Conservation (phyloP, 73 alveolate genomes). For the Breviolum minutum region DNA sequence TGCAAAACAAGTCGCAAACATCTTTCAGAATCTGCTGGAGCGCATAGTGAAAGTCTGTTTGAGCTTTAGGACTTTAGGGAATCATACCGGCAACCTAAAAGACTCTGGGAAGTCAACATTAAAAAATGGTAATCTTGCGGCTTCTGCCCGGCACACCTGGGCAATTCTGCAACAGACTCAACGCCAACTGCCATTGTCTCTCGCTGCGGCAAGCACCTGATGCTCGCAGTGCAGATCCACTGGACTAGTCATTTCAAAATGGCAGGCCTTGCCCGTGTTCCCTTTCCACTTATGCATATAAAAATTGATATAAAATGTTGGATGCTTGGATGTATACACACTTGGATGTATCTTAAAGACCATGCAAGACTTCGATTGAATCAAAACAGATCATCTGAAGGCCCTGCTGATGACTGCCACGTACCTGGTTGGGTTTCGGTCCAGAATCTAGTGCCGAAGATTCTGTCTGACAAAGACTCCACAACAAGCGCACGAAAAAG, state of each 20-base stretch:
- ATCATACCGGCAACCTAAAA: no score
- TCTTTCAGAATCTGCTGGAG: no score
- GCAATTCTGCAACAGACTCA: conserved; percentile 15
- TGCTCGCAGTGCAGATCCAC: background rate
- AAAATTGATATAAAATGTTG: no score
- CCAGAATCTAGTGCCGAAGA: background rate
- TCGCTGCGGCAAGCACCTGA: conserved; percentile 37
- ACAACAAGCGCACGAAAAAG: conserved; percentile 23
- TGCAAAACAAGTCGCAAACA: no score
- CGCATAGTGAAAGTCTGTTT: no score
- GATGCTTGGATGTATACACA: no score
- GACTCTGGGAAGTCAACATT: no score
- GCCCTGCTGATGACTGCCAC: conserved; percentile 36
- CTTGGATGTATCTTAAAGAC: background rate
- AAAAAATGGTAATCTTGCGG: no score
- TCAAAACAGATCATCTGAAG: background rate
- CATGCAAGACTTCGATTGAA: background rate
- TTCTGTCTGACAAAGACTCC: background rate
- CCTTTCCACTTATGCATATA: no score
- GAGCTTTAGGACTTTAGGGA: no score
- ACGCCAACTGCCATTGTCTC: conserved; percentile 29
- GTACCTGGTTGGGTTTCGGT: conserved; percentile 18
- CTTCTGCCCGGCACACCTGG: background rate
- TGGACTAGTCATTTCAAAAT: no score
- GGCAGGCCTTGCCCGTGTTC: no score